These are phyloP conservation scores for Erythrophleum ivorense DNA, from an alignment of 331 rosid genomes.

Conservation along the genomic window DNA sequence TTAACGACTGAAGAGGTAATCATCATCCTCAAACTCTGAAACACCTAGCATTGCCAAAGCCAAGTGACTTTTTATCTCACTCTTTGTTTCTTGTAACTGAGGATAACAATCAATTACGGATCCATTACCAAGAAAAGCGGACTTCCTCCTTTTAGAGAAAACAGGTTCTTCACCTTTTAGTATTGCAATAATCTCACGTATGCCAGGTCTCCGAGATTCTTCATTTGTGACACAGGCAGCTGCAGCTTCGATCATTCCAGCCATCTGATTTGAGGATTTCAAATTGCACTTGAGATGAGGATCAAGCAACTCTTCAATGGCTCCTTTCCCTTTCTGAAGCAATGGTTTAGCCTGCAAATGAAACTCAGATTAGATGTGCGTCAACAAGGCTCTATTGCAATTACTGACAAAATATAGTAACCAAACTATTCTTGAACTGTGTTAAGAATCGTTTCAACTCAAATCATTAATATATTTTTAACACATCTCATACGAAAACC, in stretches of 20 bases:
- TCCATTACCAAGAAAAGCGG: slow-evolving; percentile 67
- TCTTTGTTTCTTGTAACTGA: slow-evolving; percentile 54
- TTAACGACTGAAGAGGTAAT: slow-evolving; percentile 56
- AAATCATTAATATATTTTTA: too few relatives aligned
- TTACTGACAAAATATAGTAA: neutral
- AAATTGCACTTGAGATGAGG: slow-evolving; percentile 55
- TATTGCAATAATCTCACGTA: slow-evolving; percentile 63
- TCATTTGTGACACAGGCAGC: slow-evolving; percentile 72
- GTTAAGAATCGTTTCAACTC: neutral
- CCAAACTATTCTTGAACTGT: neutral
- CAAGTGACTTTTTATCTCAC: slow-evolving; percentile 71
- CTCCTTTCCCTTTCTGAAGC: slow-evolving; percentile 71
- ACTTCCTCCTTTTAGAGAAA: slow-evolving; percentile 57
- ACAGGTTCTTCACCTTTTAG: slow-evolving; percentile 65
- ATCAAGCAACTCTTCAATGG: slow-evolving; percentile 74
- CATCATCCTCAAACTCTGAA: slow-evolving; percentile 73
- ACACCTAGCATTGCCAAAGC: slow-evolving; percentile 89
- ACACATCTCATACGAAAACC: too few relatives aligned
- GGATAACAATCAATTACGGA: slow-evolving; percentile 62
- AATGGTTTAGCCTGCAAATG: slow-evolving; percentile 77
- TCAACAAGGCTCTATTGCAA: neutral
- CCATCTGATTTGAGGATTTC: slow-evolving; percentile 58
- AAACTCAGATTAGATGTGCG: slow-evolving; percentile 15
- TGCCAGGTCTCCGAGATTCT: slow-evolving; percentile 79
- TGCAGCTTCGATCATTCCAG: slow-evolving; percentile 67